These are phyloP conservation scores for Aegilops bicornis DNA, from an alignment of 176 grass and related monocot genomes.

Conservation along the genomic window DNA sequence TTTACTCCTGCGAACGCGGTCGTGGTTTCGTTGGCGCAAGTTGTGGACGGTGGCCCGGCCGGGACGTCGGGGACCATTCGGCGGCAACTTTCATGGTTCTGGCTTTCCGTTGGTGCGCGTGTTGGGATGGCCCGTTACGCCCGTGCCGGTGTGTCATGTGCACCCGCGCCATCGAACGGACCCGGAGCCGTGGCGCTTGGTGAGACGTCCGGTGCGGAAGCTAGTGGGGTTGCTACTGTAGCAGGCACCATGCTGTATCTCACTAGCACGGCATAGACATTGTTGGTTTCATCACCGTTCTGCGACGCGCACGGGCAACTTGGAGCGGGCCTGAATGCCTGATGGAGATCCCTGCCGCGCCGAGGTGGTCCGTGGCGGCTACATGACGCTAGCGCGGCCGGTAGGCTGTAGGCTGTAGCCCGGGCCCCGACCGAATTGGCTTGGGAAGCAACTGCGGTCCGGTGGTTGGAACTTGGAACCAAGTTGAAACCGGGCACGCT, in stretches of 20 bases:
- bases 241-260: background rate
- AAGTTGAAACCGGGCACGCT: background rate
- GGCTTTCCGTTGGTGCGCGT: constrained; percentile 3
- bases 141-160: background rate
- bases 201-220: background rate
- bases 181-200: too few species aligned
- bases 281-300: background rate
- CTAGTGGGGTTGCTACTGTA: background rate
- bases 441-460: background rate
- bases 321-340: background rate
- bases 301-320: background rate
- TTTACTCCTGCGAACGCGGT: background rate
- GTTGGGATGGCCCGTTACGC: background rate
- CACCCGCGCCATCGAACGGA: background rate
- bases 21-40: background rate
- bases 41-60: background rate
- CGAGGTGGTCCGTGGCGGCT: background rate
- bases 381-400: too few species aligned
- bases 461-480: background rate
- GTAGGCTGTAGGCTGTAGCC: background rate
- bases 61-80: background rate
- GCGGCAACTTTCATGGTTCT: background rate
- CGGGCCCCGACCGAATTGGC: background rate
- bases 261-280: background rate
- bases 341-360: background rate